Evolutionary conservation across 352 stramenopile species (phyloP), one percentile per base, ranked within the genome.

Genomic region (Globisporangium nodosum): DNA sequence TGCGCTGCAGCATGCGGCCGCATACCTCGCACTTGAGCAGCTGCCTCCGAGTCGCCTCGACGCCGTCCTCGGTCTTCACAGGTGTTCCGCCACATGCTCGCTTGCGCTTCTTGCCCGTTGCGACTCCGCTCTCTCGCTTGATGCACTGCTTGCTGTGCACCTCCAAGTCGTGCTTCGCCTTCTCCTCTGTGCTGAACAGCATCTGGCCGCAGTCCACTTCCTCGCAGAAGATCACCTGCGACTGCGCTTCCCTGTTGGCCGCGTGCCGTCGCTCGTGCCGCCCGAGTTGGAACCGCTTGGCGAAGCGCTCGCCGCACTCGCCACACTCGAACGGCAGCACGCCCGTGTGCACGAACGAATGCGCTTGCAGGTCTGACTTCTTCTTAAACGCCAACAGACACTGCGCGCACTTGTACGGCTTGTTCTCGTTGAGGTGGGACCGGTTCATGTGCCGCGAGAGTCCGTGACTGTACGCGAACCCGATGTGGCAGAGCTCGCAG

Each of bases 351-450:
- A 90, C 79, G 54, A 80, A 94, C 52, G 73, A 70, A 46, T 94
- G 84, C 11, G 79, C 80, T 61, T 92, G 81, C 20, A 94, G 64
- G 9, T 82, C 65, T 49, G 65, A 80, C 68, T 92, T 94, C 68
- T 94, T 94, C 69, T 90, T 90, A 62, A 92, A 94, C 39, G 67
- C 59, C 51, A 80, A 64, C 0, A 87, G 63, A 63, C 84, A 94
- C 49, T 74, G 61, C 3, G 54, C n/a, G 50, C 84, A 93, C 52
- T 76, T 55, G 56, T 85, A 90, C 21, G 84, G 78, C 13, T 64
- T 49, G 49, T 86, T 76, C 42, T 67, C 62, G 55, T 86, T 90
- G 20, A 58, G 49, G 53, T 88, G 68, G 6, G 75, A 81, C 40
- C 68, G 70, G 24, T 82, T 70, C 39, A 56, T 61, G 58, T 93